Base-by-base conservation (phyloP, 2,329 filamentous ascomycete genomes). In the Exophiala aquamarina region DNA sequence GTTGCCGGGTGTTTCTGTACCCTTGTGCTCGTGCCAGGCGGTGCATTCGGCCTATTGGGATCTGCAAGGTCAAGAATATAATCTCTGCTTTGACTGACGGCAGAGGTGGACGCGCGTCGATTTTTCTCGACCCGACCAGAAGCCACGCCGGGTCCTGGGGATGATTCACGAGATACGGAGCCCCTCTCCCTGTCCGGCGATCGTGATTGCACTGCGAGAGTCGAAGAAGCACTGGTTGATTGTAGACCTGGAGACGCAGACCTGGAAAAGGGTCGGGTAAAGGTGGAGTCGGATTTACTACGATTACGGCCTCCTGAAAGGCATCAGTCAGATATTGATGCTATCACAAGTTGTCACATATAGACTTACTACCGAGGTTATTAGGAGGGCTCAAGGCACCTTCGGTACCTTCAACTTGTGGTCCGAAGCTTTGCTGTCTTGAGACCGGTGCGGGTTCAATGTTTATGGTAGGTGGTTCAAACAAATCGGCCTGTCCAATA, bases 1-100 rank as follows among this genome's bases (percentile, higher is more conserved):
- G 91, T 98, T 5, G 93, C 93, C 0, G 93, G 93, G 60, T 98
- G 93, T 64, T 98, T 98, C 67, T 98, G 93, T 1, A 89, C 84
- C n/a, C 93, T 84, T 65, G 93, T 94, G 4, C 82, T 65, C 47
- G 76, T 76, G 26, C 71, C 71, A 35, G 73, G 73, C 10, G 79
- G 59, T 23, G 80, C 77, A 18, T 81, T 83, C 45, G 90, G 86
- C 52, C 92, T 86, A 34, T 90, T 86, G 1, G 91, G 91, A 66
- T 96, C 89, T 9, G 90, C 92, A 13, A 97, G 78, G 52, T 91
- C 89, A 32, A 97, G 74, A n/a, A 95, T 93, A 62, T 95, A 86
- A 60, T 86, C 84, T 32, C 84, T 79, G 55, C 81, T 78, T 47
- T 74, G 75, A 20, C 72, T 57, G 46, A 75, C 70, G 3, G 75